Evolutionary conservation across 2,329 filamentous ascomycete species (phyloP), one percentile per base, ranked within the genome.

Genomic region (Botrytis aclada): DNA sequence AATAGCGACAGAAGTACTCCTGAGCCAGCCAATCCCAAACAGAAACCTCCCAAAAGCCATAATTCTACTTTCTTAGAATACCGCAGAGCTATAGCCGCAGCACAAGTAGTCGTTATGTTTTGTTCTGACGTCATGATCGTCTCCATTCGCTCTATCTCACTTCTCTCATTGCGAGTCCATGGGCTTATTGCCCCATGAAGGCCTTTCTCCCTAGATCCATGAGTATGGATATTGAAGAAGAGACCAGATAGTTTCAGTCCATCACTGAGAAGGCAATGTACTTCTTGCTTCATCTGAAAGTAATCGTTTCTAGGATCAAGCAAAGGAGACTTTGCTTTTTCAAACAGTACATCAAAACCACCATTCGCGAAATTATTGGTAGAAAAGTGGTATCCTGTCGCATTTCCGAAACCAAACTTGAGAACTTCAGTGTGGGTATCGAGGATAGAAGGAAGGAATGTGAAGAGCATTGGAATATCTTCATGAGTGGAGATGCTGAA

Each of bases 281-380:
- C 41, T 20, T 56, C 56, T 3, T 62, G 25, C 16, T 62, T 45
- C 43, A 64, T 41, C 12, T 32, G 43, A 32, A 10, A 29, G 34
- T 54, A 65, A 37, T 71, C 43, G 41, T 29, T 22, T 29, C 29
- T 54, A 25, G 32, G 37, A 34, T 45, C 34, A 16, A 71, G 61
- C n/a, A 54, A 4, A 32, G 16, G 25, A 8, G 18, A 6, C 12
- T 41, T 6, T 20, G 60, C 39, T 62, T 20, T 39, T 22, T 29
- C 32, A 20, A 70, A 20, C 12, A 62, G 69, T 29, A 64, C 25
- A 25, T 71, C 60, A 43, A 64, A 51, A 7, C 69, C 69, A n/a
- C 45, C 39, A 14, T n/a, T 64, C 5, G 22, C n/a, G 20, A 61
- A 29, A 34, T n/a, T 37, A 16, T 65, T 37, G 43, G 69, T 22